Evolutionary conservation across 805 yeast genomes (phyloP), one percentile per base, ranked within the genome.

Genomic region (Zygosaccharomyces pseudorouxii): DNA sequence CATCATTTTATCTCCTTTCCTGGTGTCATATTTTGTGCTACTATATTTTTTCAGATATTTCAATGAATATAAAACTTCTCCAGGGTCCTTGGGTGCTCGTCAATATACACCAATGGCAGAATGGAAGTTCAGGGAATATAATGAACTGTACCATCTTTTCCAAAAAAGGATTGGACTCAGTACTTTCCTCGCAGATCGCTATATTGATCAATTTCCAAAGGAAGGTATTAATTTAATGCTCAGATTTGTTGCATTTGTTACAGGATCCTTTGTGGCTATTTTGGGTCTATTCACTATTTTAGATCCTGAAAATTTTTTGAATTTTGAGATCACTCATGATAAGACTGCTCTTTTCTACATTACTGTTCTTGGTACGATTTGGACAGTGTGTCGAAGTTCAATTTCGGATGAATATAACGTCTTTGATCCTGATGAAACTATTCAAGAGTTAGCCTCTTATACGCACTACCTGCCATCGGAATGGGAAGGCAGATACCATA

Each of bases 61-160:
- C 68, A 90, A 90, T 64, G 98, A 92, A 66, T 89, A 86, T 64
- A 86, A 87, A 62, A 80, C 86, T 38, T 86, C 92, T 47, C 99
- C 99, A 0, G 81, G 89, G 1, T 73, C 89, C 9, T 74, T 93
- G 47, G 84, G 89, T 5, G 75, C 89, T 2, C 73, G 99, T 41
- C 95, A 89, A 57, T 93, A 89, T 62, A 88, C 98, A 0, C 97
- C 97, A 0, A 80, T 79, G 67, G 97, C 98, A 0, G 90, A 86
- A 59, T 93, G 98, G 98, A 88, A 84, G 63, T 77, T 93, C 59
- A 73, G 99, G 48, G 99, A 93, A 60, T 88, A 86, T 63, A 93
- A 93, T 66, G 99, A 93, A 63, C 73, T 93, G 7, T 88, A 88
- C 38, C 99, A 93, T 66, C 75, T 92, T 23, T 93, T 93, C 68